Percentiles rank a stretch among this genome's conserved stretches.
phyloP scores from a whole-genome alignment of 2,329 filamentous ascomycete species.

The Dactylellina haptotyla region DNA sequence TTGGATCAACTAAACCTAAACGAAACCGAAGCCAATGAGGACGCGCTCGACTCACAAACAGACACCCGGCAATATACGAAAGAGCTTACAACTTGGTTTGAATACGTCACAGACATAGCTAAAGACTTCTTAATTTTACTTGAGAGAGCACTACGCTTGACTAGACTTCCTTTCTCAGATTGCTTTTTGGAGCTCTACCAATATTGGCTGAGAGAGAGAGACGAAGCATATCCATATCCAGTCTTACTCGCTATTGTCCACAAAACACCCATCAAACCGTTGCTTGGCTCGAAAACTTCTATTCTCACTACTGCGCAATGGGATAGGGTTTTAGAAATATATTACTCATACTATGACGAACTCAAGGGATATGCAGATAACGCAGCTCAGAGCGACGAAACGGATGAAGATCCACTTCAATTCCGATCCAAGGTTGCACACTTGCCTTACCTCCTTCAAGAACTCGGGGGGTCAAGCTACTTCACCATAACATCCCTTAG shows the following conservation, averaged over 20 bases:
- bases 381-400: background rate
- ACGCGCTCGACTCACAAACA: background rate
- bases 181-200: background rate
- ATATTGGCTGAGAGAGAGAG: background rate
- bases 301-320: constrained; percentile 22
- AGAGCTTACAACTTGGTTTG: constrained; percentile 15
- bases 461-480: constrained; percentile 9
- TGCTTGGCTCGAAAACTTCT: background rate
- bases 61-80: constrained; percentile 5
- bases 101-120: background rate
- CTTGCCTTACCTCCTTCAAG: constrained; percentile 1
- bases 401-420: background rate
- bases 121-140: background rate
- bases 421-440: constrained; percentile 19
- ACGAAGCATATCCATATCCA: constrained; percentile 10
- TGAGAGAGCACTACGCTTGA: background rate
- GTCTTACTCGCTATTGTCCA: background rate
- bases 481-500: constrained; percentile 11
- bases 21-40: background rate
- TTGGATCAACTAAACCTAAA: background rate
- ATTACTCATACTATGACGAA: background rate
- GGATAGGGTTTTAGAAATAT: background rate
- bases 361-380: background rate
- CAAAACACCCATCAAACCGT: background rate
- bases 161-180: background rate